phyloP scores from a whole-genome alignment of 148 eudicot species.

The Chenopodium berlandieri region DNA sequence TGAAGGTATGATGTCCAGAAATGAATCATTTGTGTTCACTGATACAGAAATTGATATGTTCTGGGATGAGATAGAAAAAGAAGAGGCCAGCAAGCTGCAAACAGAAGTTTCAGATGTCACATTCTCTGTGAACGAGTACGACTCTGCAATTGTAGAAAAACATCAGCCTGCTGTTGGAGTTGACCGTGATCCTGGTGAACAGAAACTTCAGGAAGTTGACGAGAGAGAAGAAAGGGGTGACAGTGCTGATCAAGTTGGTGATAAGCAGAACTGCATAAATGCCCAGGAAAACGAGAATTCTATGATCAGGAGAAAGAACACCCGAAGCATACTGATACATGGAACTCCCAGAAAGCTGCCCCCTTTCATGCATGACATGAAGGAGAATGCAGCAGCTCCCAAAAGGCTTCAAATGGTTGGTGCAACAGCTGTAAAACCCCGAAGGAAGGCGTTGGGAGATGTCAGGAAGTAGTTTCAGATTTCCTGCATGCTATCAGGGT shows the following conservation, averaged over 20 bases:
- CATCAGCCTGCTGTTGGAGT: neutral
- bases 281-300: too few species aligned
- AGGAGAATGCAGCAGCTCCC: constrained; percentile 41
- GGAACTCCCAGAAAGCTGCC: constrained; percentile 45
- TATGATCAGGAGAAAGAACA: constrained; percentile 4
- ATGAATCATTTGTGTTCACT: constrained; percentile 17
- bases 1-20: constrained; percentile 5
- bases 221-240: neutral
- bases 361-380: constrained; percentile 32
- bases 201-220: neutral
- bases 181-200: neutral
- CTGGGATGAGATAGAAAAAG: constrained; percentile 17
- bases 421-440: constrained; percentile 37
- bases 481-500: constrained; percentile 15
- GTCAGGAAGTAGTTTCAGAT: constrained; percentile 20
- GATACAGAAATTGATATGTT: constrained; percentile 23
- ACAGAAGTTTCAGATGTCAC: neutral
- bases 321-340: constrained; percentile 37
- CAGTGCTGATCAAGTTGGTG: neutral
- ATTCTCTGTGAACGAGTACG: constrained; percentile 3
- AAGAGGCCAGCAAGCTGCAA: constrained; percentile 11
- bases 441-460: constrained; percentile 45
- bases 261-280: neutral
- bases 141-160: neutral
- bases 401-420: constrained; percentile 33